phyloP scores from a whole-genome alignment of 2,329 filamentous ascomycete species.

The Herpotrichia juniperi region DNA sequence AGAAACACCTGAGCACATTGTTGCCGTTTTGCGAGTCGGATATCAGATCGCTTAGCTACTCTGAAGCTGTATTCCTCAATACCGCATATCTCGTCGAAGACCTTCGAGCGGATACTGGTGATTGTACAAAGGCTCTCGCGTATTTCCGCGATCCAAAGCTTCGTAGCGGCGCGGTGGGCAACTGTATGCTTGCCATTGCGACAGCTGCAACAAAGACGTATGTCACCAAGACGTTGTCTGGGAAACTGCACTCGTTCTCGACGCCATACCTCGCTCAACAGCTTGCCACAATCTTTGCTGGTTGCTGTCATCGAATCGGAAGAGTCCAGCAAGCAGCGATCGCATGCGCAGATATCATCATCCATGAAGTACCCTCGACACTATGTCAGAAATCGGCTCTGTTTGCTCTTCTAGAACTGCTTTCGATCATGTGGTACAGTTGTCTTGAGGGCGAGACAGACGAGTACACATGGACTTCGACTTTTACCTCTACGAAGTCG shows the following conservation, averaged over 20 bases:
- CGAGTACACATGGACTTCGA: constrained; percentile 85
- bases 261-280: constrained; percentile 89
- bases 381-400: constrained; percentile 89
- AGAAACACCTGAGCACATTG: constrained; percentile 74
- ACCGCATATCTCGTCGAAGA: constrained; percentile 89
- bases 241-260: constrained; percentile 78
- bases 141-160: constrained; percentile 96
- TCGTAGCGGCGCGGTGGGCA: constrained; percentile 64
- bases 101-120: constrained; percentile 81
- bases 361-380: constrained; percentile 83
- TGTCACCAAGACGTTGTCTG: constrained; percentile 74
- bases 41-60: constrained; percentile 82
- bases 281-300: constrained; percentile 81
- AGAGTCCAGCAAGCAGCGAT: constrained; percentile 89
- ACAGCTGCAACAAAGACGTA: constrained; percentile 80
- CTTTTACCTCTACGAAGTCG: constrained; percentile 77
- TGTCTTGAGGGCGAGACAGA: constrained; percentile 95
- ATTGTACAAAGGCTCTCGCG: constrained; percentile 85
- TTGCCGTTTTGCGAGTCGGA: constrained; percentile 79
- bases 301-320: constrained; percentile 91
- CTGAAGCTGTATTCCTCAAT: constrained; percentile 90
- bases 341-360: constrained; percentile 82
- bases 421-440: constrained; percentile 93
- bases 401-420: constrained; percentile 88
- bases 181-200: constrained; percentile 67